A percentile compares a stretch with the other conserved stretches of the same genome.
Evolutionary conservation across 2,329 filamentous ascomycete species (phyloP).

Genomic region (Exutisphaerella laricina): DNA sequence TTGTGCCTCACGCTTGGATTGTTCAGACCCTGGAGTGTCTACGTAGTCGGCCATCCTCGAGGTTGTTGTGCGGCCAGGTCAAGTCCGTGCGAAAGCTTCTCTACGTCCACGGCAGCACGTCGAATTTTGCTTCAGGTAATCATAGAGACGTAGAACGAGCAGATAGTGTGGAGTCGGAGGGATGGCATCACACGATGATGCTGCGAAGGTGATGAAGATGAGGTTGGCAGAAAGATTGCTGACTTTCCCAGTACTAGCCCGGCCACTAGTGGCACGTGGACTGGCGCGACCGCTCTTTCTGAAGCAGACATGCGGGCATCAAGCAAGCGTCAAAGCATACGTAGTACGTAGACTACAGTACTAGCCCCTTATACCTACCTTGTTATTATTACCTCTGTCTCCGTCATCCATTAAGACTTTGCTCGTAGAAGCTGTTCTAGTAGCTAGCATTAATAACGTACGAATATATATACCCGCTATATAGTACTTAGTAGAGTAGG

Average conservation of each 20-base stretch:
- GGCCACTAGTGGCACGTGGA: too few relatives aligned
- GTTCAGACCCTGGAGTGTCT: slow-evolving; percentile 19
- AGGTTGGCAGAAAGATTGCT: slow-evolving; percentile 3
- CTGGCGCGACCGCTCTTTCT: too few relatives aligned
- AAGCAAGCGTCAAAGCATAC: too few relatives aligned
- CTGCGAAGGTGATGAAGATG: slow-evolving; percentile 1
- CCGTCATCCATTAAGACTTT: too few relatives aligned
- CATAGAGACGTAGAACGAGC: slow-evolving; percentile 10
- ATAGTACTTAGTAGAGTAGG: too few relatives aligned
- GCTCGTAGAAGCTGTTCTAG: too few relatives aligned
- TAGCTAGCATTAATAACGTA: too few relatives aligned
- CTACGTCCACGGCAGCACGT: slow-evolving; percentile 3
- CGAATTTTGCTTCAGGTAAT: neutral
- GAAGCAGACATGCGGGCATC: too few relatives aligned
- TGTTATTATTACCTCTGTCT: too few relatives aligned
- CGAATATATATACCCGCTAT: too few relatives aligned
- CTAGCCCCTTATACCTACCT: too few relatives aligned
- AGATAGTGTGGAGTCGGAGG: slow-evolving; percentile 5
- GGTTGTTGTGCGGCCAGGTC: neutral
- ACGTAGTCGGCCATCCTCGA: slow-evolving; percentile 15
- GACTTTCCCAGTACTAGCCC: neutral
- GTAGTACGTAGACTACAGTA: too few relatives aligned
- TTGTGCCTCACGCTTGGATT: slow-evolving; percentile 25
- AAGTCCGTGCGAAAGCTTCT: slow-evolving; percentile 1
- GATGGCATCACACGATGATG: slow-evolving; percentile 2